Percentiles rank a stretch among this genome's conserved stretches.
Evolutionary conservation across 345 rosid genomes (phyloP).

Genomic region (Citrus australasica): DNA sequence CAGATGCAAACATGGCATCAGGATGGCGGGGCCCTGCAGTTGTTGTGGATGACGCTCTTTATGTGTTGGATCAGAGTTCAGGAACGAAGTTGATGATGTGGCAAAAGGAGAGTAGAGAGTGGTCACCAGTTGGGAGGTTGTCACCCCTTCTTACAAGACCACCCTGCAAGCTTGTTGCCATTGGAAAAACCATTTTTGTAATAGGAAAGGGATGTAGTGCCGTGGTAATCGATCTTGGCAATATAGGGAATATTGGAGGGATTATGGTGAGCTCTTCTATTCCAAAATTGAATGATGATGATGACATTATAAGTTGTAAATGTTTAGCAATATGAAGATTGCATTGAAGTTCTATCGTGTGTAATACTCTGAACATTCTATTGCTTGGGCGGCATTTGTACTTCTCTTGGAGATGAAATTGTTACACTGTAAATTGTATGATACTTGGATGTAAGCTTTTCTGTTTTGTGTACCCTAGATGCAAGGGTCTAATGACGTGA

Average conservation of each 20-base stretch:
- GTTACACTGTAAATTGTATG: neutral
- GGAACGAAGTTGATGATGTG: conserved; percentile 75
- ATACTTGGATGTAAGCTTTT: neutral
- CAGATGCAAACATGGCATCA: conserved; percentile 55
- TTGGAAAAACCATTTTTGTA: conserved; percentile 55
- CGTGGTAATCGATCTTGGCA: conserved; percentile 52
- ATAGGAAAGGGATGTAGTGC: conserved; percentile 73
- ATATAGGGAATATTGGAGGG: conserved; percentile 45
- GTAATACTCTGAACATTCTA: neutral
- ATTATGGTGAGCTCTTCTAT: conserved; percentile 67
- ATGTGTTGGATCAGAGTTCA: conserved; percentile 69
- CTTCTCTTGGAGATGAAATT: neutral
- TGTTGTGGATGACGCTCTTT: conserved; percentile 54
- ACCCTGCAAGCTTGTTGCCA: conserved; percentile 65
- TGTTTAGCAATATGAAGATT: conserved; percentile 45
- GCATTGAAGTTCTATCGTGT: neutral
- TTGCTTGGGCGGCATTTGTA: neutral
- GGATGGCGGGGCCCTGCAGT: conserved; percentile 90
- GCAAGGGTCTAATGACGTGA: neutral
- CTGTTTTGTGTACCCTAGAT: neutral
- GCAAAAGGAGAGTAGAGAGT: conserved; percentile 50
- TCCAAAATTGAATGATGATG: conserved; percentile 35
- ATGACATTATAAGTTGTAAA: conserved; percentile 50
- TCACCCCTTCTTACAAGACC: conserved; percentile 57
- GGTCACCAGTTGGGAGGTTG: conserved; percentile 69